A percentile compares a stretch with the other conserved stretches of the same genome.
Conservation (phyloP, 768 basidiomycete species). For the Lanmaoa rubissima region DNA sequence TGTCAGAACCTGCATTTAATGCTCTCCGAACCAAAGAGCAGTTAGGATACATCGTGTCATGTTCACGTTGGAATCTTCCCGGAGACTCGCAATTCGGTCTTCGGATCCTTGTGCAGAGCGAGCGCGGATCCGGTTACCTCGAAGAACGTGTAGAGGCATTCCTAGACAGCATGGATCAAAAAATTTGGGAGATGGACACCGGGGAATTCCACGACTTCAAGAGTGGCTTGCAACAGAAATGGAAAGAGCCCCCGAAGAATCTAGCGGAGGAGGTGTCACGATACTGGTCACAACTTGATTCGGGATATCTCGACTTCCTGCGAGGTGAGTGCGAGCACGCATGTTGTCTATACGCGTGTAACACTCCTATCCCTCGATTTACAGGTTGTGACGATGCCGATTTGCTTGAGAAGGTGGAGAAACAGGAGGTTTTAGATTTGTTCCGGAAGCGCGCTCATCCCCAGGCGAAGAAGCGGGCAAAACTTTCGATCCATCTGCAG, state of each 20-base stretch:
- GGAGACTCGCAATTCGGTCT: conserved; percentile 75
- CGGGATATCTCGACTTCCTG: conserved; percentile 83
- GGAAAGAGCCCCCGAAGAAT: conserved; percentile 88
- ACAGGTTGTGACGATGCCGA: conserved; percentile 74
- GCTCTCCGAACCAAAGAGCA: conserved; percentile 91
- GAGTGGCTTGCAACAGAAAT: conserved; percentile 70
- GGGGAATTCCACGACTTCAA: conserved; percentile 81
- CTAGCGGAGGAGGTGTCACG: conserved; percentile 72
- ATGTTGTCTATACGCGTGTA: not conserved
- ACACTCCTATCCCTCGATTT: not conserved
- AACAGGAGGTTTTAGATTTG: conserved; percentile 69
- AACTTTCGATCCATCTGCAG: conserved; percentile 79
- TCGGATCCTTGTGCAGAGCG: conserved; percentile 86
- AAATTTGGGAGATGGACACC: conserved; percentile 64
- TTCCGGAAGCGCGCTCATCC: conserved; percentile 72
- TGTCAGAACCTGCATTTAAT: conserved; percentile 91
- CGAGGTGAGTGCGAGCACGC: conserved; percentile 54
- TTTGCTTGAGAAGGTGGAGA: conserved; percentile 60
- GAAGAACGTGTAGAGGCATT: conserved; percentile 90
- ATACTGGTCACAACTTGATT: conserved; percentile 70
- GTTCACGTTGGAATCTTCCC: conserved; percentile 50
- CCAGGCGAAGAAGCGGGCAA: conserved; percentile 65
- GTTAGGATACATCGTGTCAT: conserved; percentile 87
- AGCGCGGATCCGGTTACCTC: conserved; percentile 73
- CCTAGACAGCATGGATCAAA: conserved; percentile 67